These are phyloP conservation scores for Lichenothelia convexa DNA, from an alignment of 495 filamentous ascomycete species.

Conservation along the genomic window DNA sequence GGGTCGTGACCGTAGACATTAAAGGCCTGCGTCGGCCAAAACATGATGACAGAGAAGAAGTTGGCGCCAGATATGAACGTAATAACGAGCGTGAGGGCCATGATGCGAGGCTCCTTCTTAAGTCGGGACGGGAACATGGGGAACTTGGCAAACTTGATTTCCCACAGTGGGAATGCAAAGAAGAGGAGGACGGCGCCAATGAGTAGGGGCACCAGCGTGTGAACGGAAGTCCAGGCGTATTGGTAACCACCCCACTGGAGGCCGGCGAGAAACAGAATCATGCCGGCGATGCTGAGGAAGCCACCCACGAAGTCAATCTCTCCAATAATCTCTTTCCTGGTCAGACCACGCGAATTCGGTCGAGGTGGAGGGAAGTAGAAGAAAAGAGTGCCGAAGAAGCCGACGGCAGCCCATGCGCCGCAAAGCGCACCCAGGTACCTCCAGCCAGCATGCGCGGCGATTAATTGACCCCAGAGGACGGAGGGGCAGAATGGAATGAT, in stretches of 20 bases:
- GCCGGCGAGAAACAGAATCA: conserved; percentile 45
- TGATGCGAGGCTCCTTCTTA: conserved; percentile 42
- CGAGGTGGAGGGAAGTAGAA: conserved; percentile 55
- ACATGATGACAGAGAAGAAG: conserved; percentile 56
- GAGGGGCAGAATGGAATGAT: conserved; percentile 53
- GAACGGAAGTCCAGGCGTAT: conserved; percentile 39
- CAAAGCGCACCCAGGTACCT: conserved; percentile 46
- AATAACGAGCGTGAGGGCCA: conserved; percentile 47
- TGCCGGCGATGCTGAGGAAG: conserved; percentile 42
- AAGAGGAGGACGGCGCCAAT: conserved; percentile 36
- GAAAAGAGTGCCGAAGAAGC: conserved; percentile 37
- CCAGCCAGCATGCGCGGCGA: conserved; percentile 40
- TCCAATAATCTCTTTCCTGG: conserved; percentile 30
- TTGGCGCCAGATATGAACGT: conserved; percentile 59
- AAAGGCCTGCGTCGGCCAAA: conserved; percentile 59
- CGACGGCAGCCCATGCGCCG: conserved; percentile 41
- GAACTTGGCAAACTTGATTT: conserved; percentile 37
- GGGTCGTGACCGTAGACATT: conserved; percentile 59
- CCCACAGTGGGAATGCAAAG: conserved; percentile 40
- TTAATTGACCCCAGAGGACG: conserved; percentile 52
- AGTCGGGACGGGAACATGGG: conserved; percentile 50
- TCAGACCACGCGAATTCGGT: conserved; percentile 33
- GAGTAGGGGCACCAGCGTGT: conserved; percentile 37
- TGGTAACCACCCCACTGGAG: conserved; percentile 52
- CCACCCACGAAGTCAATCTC: conserved; percentile 50